Percentiles rank a stretch among this genome's conserved stretches.
Conservation (phyloP, 2,329 filamentous ascomycete species). For the Fonsecaea monophora region DNA sequence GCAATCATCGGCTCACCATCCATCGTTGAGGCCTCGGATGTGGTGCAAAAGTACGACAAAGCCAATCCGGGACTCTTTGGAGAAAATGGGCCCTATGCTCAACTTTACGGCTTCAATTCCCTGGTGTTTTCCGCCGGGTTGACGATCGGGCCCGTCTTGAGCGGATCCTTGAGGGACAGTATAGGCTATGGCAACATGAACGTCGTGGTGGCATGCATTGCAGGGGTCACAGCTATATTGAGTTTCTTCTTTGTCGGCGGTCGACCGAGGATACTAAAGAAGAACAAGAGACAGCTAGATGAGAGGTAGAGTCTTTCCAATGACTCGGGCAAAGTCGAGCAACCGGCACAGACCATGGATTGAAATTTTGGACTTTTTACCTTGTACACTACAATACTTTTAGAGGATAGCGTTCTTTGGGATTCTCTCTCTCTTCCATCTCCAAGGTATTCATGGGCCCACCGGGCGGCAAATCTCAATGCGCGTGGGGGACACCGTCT, state of each 20-base stretch:
- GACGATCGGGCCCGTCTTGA: slow-evolving; percentile 62
- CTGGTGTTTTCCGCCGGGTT: slow-evolving; percentile 67
- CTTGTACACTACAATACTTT: neutral
- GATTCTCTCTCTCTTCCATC: neutral
- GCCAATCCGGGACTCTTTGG: slow-evolving; percentile 64
- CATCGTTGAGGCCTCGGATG: slow-evolving; percentile 63
- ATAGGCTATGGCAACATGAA: slow-evolving; percentile 41
- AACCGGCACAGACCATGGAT: neutral
- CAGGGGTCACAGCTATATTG: slow-evolving; percentile 36
- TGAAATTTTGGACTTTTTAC: neutral
- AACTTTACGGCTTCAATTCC: slow-evolving; percentile 70
- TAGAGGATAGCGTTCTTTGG: neutral
- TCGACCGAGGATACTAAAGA: slow-evolving; percentile 25
- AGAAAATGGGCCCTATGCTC: slow-evolving; percentile 65
- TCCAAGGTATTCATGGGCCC: neutral
- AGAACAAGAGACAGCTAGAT: neutral
- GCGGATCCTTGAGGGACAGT: slow-evolving; percentile 31
- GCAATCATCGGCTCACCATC: slow-evolving; percentile 61
- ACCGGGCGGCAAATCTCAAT: neutral
- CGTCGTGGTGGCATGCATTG: slow-evolving; percentile 32
- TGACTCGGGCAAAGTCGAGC: neutral
- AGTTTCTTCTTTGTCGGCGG: slow-evolving; percentile 38
- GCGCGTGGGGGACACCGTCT: neutral
- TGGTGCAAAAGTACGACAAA: slow-evolving; percentile 63
- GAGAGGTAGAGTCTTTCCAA: slow-evolving; percentile 18